These are phyloP conservation scores for Daldinia sp. DNA, from an alignment of 2,329 filamentous ascomycete species.

Conservation along the genomic window DNA sequence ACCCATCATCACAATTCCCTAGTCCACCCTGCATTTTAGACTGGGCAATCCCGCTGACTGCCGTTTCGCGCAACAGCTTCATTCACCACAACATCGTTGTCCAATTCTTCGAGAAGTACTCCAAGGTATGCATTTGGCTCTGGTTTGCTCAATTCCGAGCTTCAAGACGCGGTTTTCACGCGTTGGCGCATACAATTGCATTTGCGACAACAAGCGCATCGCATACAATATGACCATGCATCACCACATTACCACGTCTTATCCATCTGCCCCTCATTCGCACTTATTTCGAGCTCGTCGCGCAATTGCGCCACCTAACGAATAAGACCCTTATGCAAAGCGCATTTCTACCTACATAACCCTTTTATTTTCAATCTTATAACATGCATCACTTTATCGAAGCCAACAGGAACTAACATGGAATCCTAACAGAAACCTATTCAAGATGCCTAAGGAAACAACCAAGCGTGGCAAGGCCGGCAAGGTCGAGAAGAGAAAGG, in stretches of 20 bases:
- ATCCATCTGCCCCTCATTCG: conserved; percentile 36
- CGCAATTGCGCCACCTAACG: conserved; percentile 11
- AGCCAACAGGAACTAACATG: conserved; percentile 45
- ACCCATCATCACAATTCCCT: conserved; percentile 33
- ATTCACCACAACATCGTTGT: conserved; percentile 47
- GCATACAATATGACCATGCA: conserved; percentile 32
- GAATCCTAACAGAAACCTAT: conserved; percentile 45
- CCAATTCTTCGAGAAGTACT: conserved; percentile 40
- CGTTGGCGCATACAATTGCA: conserved; percentile 55
- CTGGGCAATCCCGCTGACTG: conserved; percentile 47
- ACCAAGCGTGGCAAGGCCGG: conserved; percentile 64
- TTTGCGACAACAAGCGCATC: conserved; percentile 53
- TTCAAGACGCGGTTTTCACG: conserved; percentile 53
- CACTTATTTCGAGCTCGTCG: conserved; percentile 18
- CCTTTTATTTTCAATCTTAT: neutral
- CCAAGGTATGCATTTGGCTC: conserved; percentile 55
- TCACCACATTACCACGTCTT: conserved; percentile 19
- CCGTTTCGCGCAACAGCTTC: conserved; percentile 52
- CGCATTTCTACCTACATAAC: neutral
- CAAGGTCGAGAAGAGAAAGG: conserved; percentile 67
- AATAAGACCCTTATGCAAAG: neutral
- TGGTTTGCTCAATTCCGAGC: conserved; percentile 49
- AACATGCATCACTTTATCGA: neutral
- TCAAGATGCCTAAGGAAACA: conserved; percentile 71
- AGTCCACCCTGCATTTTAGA: conserved; percentile 32